These are phyloP conservation scores for Skeletonema costatum DNA, from an alignment of 108 stramenopile species.

Conservation along the genomic window DNA sequence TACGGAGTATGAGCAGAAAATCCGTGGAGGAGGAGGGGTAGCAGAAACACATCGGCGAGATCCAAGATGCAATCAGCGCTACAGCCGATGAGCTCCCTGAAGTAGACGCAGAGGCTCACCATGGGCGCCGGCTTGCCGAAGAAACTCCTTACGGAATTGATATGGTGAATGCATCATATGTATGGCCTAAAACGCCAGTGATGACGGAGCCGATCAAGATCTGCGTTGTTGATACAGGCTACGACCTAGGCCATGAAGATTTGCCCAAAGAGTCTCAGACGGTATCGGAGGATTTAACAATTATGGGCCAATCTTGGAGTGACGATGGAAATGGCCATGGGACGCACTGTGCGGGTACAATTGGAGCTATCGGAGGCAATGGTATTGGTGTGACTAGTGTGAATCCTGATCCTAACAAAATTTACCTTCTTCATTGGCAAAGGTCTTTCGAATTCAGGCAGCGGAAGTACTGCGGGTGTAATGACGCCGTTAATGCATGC, in stretches of 20 bases:
- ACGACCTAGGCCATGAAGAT: slow-evolving; percentile 40
- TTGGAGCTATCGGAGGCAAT: no score
- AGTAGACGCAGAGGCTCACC: no score
- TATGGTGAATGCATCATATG: slow-evolving; percentile 37
- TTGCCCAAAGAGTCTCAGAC: slow-evolving; percentile 11
- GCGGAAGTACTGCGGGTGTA: slow-evolving; percentile 37
- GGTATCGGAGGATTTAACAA: slow-evolving; percentile 13
- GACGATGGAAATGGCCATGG: slow-evolving; percentile 23
- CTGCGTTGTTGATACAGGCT: no score
- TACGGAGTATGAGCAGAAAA: background rate
- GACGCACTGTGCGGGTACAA: slow-evolving; percentile 41
- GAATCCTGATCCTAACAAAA: no score
- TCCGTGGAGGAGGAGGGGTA: background rate
- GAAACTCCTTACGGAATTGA: slow-evolving; percentile 44
- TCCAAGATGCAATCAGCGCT: no score
- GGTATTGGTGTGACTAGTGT: no score
- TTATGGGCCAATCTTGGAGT: no score
- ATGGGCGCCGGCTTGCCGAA: slow-evolving; percentile 11
- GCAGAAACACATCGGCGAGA: no score
- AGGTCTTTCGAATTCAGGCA: slow-evolving; percentile 30
- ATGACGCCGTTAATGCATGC: slow-evolving; percentile 51
- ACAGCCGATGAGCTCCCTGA: no score
- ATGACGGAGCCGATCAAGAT: background rate
- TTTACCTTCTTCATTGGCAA: slow-evolving; percentile 45
- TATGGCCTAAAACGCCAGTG: slow-evolving; percentile 11